A percentile compares a stretch with the other conserved stretches of the same genome.
Conservation (phyloP, 345 rosid genomes). For the Moricandia arvensis region DNA sequence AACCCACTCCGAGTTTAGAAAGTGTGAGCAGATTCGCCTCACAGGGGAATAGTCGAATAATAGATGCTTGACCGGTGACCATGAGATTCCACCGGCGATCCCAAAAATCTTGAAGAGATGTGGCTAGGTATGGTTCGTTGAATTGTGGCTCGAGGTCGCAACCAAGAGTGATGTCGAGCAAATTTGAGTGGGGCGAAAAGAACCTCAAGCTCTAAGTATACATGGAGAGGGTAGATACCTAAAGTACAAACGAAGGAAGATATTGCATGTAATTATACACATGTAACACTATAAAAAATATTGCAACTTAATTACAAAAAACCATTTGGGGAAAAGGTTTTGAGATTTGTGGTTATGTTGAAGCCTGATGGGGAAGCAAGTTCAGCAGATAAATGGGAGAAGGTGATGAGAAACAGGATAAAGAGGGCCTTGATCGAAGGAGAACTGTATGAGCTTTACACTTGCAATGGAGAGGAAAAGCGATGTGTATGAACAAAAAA, state of each 20-base stretch:
- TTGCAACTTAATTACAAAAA: neutral
- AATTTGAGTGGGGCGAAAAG: conserved; percentile 35
- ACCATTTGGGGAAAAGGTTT: neutral
- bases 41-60: conserved; percentile 43
- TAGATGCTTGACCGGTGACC: conserved; percentile 39
- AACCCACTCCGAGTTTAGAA: neutral
- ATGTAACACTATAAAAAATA: neutral
- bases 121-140: conserved; percentile 52
- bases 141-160: conserved; percentile 54
- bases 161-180: conserved; percentile 31
- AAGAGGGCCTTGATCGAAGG: conserved; percentile 44
- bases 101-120: conserved; percentile 76
- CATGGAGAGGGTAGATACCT: conserved; percentile 35
- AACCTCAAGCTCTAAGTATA: conserved; percentile 48
- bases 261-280: neutral
- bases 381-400: neutral
- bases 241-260: conserved; percentile 11
- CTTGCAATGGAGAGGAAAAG: conserved; percentile 40
- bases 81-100: conserved; percentile 69
- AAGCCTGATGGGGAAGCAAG: conserved; percentile 1
- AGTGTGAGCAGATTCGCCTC: neutral
- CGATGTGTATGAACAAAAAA: conserved; percentile 10
- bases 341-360: neutral
- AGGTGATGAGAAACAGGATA: neutral
- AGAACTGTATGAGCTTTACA: conserved; percentile 52